Conservation (phyloP, 306 rosid genomes). For the Dalbergia cultrata region DNA sequence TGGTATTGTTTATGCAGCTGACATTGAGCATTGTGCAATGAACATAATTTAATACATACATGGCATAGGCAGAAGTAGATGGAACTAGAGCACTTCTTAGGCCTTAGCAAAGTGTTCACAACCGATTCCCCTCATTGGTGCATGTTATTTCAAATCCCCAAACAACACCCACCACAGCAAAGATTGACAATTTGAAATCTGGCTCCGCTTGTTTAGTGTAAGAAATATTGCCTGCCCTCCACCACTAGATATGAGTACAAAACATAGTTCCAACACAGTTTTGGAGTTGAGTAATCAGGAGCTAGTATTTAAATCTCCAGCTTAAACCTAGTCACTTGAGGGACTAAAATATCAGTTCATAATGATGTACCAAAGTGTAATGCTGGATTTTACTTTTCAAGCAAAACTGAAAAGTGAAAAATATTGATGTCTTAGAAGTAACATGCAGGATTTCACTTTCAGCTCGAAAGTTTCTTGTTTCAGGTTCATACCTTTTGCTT, state of each 20-base stretch:
- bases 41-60: conserved; percentile 28
- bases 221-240: background rate
- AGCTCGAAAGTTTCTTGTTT: conserved; percentile 34
- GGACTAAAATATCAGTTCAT: conserved; percentile 41
- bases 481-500: conserved; percentile 36
- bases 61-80: conserved; percentile 11
- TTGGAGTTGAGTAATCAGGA: no score
- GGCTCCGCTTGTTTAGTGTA: conserved; percentile 34
- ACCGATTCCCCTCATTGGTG: conserved; percentile 30
- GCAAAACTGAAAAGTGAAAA: conserved; percentile 41
- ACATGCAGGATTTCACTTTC: conserved; percentile 40
- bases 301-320: background rate
- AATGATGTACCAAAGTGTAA: conserved; percentile 2
- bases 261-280: conserved; percentile 8
- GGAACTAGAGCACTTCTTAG: conserved; percentile 28
- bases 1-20: conserved; percentile 34
- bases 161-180: conserved; percentile 9
- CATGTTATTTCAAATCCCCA: conserved; percentile 26
- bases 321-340: conserved; percentile 8
- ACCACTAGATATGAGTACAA: background rate
- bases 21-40: conserved; percentile 52
- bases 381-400: conserved; percentile 39
- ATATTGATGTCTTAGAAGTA: conserved; percentile 28
- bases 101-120: conserved; percentile 14
- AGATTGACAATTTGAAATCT: conserved; percentile 37